Evolutionary conservation across 768 basidiomycete species (phyloP), one percentile per base, ranked within the genome.

Genomic region (Mycena latifolia): DNA sequence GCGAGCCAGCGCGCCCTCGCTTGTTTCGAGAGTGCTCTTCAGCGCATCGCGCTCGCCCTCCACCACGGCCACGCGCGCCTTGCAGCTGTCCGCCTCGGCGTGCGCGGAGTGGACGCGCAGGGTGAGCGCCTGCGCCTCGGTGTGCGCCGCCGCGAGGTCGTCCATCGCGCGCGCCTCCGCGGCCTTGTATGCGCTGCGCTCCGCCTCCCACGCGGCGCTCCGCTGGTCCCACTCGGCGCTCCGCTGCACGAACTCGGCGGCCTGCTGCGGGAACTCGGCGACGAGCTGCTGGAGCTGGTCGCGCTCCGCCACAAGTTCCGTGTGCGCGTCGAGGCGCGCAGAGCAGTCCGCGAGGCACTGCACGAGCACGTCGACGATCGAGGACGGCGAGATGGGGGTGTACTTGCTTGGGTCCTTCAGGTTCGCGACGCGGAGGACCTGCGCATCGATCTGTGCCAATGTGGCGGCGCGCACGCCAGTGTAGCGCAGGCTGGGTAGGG

Each of bases 341-440:
- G 41, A 22, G 45, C 33, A 61, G 6, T 61, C 60, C 6, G 15
- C 24, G 33, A 67, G 29, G 24, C 41, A 37, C 22, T 57, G 43
- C n/a, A 43, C 33, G 35, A 67, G 61, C 2, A 55, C 52, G 27
- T 41, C 24, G 9, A 67, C 66, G 37, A 67, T 33, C 22, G 61
- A 31, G 22, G 55, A n/a, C 33, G 66, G 66, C 25, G 55, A 24
- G 29, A 67, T 58, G 28, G 61, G 45, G 17, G 22, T 14, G 22
- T 22, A 27, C 7, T 7, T 5, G 5, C 27, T 45, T 27, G 59
- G 66, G 14, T 57, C n/a, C n/a, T n/a, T n/a, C 18, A 12, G 55
- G 29, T 0, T n/a, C n/a, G 45, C 33, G 3, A 63, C 35, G 5
- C 22, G 45, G 24, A 41, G 46, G 24, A 58, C 43, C 17, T 54